A percentile compares a stretch with the other conserved stretches of the same genome.
phyloP scores from a whole-genome alignment of 1,284 basidiomycete genomes.

The Ustilago tritici region DNA sequence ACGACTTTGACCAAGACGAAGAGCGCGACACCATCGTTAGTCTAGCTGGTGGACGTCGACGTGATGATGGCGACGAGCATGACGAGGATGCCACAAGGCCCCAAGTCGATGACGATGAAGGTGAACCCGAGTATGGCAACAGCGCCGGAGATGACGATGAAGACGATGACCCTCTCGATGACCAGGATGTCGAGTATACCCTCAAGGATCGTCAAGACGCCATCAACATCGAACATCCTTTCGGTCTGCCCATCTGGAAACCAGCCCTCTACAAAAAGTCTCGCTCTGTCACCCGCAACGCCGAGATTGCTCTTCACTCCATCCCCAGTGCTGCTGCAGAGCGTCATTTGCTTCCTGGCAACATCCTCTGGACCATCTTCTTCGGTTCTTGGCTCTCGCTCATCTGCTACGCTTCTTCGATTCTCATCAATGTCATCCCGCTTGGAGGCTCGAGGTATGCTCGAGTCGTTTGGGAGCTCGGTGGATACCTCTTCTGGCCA shows the following conservation, averaged over 20 bases:
- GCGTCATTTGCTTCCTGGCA: slow-evolving; percentile 88
- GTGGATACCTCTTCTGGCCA: slow-evolving; percentile 97
- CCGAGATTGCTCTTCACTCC: slow-evolving; percentile 91
- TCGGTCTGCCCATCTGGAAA: slow-evolving; percentile 99
- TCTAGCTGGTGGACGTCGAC: slow-evolving; percentile 42
- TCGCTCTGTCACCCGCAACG: slow-evolving; percentile 93
- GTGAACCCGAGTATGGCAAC: slow-evolving; percentile 33
- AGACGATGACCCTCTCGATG: slow-evolving; percentile 47
- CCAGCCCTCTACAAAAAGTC: slow-evolving; percentile 99
- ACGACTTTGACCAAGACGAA: slow-evolving; percentile 45
- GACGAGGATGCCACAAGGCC: slow-evolving; percentile 16
- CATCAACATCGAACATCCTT: slow-evolving; percentile 98
- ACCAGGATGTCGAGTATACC: slow-evolving; percentile 83
- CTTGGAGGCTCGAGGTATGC: slow-evolving; percentile 86
- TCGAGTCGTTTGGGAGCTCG: slow-evolving; percentile 87
- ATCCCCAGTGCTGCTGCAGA: slow-evolving; percentile 91
- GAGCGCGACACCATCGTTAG: slow-evolving; percentile 59
- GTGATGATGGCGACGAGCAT: slow-evolving; percentile 26
- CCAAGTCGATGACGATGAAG: slow-evolving; percentile 23
- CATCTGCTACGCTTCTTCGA: slow-evolving; percentile 78
- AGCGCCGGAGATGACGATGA: slow-evolving; percentile 22
- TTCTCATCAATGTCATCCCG: slow-evolving; percentile 79
- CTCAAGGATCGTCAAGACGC: slow-evolving; percentile 93
- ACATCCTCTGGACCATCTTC: slow-evolving; percentile 87
- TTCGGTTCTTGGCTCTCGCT: slow-evolving; percentile 85